Evolutionary conservation across 768 basidiomycete genomes (phyloP).

Genomic region (Termitomyces sp.): DNA sequence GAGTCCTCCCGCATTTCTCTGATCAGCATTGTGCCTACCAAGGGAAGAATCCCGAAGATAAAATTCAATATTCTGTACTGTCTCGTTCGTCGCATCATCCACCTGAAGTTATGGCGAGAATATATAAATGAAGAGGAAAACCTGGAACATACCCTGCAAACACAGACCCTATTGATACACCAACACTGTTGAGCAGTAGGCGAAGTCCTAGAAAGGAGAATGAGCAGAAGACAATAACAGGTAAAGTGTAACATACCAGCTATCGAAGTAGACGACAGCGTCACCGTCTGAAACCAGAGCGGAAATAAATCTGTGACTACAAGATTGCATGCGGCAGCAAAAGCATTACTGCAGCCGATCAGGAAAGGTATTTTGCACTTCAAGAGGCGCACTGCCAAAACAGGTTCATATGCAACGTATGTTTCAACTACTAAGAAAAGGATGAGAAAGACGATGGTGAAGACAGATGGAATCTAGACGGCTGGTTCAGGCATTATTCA

Average conservation of each 20-base stretch:
- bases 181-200: constrained; percentile 28
- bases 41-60: constrained; percentile 42
- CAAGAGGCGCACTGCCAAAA: constrained; percentile 16
- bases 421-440: constrained; percentile 60
- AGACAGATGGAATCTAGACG: constrained; percentile 44
- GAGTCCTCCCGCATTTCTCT: constrained; percentile 38
- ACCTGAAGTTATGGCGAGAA: constrained; percentile 14
- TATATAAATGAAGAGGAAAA: not conserved
- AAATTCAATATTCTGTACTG: constrained; percentile 43
- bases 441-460: constrained; percentile 37
- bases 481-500: constrained; percentile 24
- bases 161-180: constrained; percentile 45
- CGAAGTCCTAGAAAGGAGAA: constrained; percentile 35
- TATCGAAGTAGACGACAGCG: constrained; percentile 62
- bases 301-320: constrained; percentile 76
- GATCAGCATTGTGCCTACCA: constrained; percentile 37
- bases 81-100: constrained; percentile 47
- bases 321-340: constrained; percentile 71
- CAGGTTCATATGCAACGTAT: constrained; percentile 46
- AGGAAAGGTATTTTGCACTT: too few relatives aligned
- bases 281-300: constrained; percentile 82
- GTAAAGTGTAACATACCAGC: constrained; percentile 37
- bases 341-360: constrained; percentile 31
- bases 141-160: constrained; percentile 36
- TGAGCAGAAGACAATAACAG: not conserved